phyloP scores from a whole-genome alignment of 2,329 filamentous ascomycete species.

The Fusarium mexicanum region DNA sequence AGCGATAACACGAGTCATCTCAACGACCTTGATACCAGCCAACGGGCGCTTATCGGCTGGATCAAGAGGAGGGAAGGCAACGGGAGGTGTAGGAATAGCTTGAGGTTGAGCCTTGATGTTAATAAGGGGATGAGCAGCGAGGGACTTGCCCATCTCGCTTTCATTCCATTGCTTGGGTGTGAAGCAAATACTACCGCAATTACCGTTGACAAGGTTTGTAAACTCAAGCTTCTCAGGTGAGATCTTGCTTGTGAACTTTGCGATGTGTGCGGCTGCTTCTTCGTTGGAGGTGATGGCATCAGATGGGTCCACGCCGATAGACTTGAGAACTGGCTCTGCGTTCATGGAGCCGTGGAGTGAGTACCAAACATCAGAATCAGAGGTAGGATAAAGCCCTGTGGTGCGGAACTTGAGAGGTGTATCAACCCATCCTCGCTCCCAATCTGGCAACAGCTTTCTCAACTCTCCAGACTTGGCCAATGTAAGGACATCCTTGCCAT shows the following conservation, averaged over 20 bases:
- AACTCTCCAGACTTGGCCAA: neutral
- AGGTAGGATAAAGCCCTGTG: constrained; percentile 57
- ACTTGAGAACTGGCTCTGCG: constrained; percentile 54
- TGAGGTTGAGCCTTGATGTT: constrained; percentile 8
- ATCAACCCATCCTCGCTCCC: constrained; percentile 20
- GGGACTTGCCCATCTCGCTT: constrained; percentile 20
- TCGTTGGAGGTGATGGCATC: constrained; percentile 32
- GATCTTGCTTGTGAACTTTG: constrained; percentile 29
- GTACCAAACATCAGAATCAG: constrained; percentile 57
- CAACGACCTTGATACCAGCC: constrained; percentile 1
- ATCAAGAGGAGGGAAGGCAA: neutral
- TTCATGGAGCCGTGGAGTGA: constrained; percentile 61
- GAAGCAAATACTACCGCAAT: constrained; percentile 12
- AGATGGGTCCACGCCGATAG: constrained; percentile 52
- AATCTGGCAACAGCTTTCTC: neutral
- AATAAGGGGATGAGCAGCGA: constrained; percentile 5
- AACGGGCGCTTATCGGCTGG: neutral
- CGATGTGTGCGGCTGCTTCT: constrained; percentile 38
- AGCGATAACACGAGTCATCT: constrained; percentile 22
- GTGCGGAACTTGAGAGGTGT: constrained; percentile 21
- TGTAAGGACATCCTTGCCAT: neutral
- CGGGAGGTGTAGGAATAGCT: neutral
- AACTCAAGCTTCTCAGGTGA: constrained; percentile 32
- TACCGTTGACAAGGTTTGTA: constrained; percentile 3
- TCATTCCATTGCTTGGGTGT: constrained; percentile 22